Evolutionary conservation across 1,284 basidiomycete genomes (phyloP).

Genomic region (Papiliotrema nemorosa): DNA sequence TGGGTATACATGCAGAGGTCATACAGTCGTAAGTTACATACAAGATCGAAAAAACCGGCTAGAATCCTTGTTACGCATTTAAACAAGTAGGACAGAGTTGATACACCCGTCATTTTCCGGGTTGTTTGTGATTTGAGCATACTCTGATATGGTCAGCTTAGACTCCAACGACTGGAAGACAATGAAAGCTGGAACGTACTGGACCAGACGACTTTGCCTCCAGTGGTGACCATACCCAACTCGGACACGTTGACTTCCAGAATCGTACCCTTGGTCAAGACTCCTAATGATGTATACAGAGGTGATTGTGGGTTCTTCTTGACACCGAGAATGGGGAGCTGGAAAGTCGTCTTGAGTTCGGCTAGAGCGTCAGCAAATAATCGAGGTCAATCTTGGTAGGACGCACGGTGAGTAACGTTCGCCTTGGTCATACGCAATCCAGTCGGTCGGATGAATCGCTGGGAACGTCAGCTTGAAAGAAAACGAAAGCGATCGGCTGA

Average conservation of each 20-base stretch:
- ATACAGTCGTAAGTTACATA: conserved; percentile 2
- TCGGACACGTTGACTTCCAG: conserved; percentile 98
- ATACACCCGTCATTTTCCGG: conserved; percentile 96
- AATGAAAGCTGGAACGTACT: conserved; percentile 35
- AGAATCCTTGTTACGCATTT: conserved; percentile 12
- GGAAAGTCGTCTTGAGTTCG: conserved; percentile 97
- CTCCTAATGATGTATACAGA: conserved; percentile 88
- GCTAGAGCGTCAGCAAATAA: conserved; percentile 54
- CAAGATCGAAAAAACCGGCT: neutral
- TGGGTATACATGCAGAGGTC: conserved; percentile 8
- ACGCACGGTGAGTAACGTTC: conserved; percentile 95
- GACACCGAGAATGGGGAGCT: conserved; percentile 94
- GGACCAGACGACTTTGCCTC: conserved; percentile 80
- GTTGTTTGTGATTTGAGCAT: conserved; percentile 95
- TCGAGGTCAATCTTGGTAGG: neutral
- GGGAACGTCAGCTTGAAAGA: neutral
- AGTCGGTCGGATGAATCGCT: conserved; percentile 93
- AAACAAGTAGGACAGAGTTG: conserved; percentile 72
- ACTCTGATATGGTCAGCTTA: conserved; percentile 58
- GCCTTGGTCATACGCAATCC: conserved; percentile 97
- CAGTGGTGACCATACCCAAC: conserved; percentile 96
- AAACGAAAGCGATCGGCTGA: conserved; percentile 10
- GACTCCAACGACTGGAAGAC: conserved; percentile 29
- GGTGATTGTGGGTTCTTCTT: conserved; percentile 99
- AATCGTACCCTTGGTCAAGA: conserved; percentile 97